phyloP scores from a whole-genome alignment of 1,284 basidiomycete species.

The Austroboletus novae-zelandiae region DNA sequence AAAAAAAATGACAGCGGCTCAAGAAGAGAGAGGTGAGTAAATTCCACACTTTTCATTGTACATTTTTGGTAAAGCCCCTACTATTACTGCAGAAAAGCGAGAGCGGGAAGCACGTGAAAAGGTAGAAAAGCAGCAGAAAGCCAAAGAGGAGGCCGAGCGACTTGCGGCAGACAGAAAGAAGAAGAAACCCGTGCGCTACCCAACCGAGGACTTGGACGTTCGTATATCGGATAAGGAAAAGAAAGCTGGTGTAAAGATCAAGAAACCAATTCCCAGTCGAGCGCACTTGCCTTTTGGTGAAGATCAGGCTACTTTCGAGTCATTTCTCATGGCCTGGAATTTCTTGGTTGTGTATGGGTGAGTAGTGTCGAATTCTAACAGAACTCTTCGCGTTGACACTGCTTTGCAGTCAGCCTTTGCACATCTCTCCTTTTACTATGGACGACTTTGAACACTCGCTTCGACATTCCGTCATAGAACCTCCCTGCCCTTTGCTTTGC shows the following conservation, averaged over 20 bases:
- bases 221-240: slow-evolving; percentile 75
- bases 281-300: slow-evolving; percentile 74
- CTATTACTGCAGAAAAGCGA: slow-evolving; percentile 50
- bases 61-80: slow-evolving; percentile 28
- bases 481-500: slow-evolving; percentile 74
- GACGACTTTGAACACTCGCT: slow-evolving; percentile 93
- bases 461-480: slow-evolving; percentile 70
- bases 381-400: slow-evolving; percentile 1
- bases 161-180: slow-evolving; percentile 78
- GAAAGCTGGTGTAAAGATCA: slow-evolving; percentile 66
- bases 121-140: slow-evolving; percentile 62
- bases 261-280: slow-evolving; percentile 67
- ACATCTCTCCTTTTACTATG: slow-evolving; percentile 87
- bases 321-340: slow-evolving; percentile 88
- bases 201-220: slow-evolving; percentile 81
- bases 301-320: slow-evolving; percentile 70
- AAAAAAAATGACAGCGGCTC: slow-evolving; percentile 68
- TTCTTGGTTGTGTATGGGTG: slow-evolving; percentile 92
- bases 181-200: slow-evolving; percentile 86
- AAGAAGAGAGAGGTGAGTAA: slow-evolving; percentile 67
- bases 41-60: slow-evolving; percentile 3
- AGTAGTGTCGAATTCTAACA: slow-evolving; percentile 23
- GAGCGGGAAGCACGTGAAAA: slow-evolving; percentile 69
- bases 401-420: slow-evolving; percentile 70
- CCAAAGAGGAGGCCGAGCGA: slow-evolving; percentile 68